Evolutionary conservation across 1,139 yeast species (phyloP), one percentile per base, ranked within the genome.

Genomic region (Yamadazyma membranifaciens): DNA sequence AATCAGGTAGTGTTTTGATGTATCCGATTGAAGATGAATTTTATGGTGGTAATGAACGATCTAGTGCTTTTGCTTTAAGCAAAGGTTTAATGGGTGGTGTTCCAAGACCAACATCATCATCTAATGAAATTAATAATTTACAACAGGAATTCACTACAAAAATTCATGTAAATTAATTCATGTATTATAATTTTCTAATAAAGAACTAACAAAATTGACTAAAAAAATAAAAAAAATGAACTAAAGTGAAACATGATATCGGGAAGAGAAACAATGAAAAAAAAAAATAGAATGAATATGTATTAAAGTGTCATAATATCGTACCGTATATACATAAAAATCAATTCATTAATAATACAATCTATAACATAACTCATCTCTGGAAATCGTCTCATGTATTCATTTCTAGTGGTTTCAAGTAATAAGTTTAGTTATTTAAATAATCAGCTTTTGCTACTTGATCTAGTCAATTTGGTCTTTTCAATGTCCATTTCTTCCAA

Each of bases 1-100:
- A 80, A 42, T 63, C 65, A 42, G 95, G 89, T 56, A 87, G 95
- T 1, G 95, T 92, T 7, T 68, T 92, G 40, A 69, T 92, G 69
- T 96, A 91, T 56, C 98, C 98, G 1, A 86, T 92, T 29, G 69
- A 76, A 39, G 98, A 92, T 60, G 96, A 92, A 60, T 91, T 83
- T 64, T 89, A 82, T 62, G 88, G 85, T 54, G 75, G 73, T 32
- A 87, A 84, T 43, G 71, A 78, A 44, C 79, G 98, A 60, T 82
- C 88, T 25, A 78, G 91, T 25, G 83, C 81, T 10, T 82, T 87
- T 55, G 97, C 96, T 15, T 89, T 86, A 64, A 78, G 87, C 50
- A 88, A 87, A 62, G 98, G 98, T 35, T 79, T 92, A 43, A 89
- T 91, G 75, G 95, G 96, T 1, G 74, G 74, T 1, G 73, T 70